Percentiles rank a stretch among this genome's conserved stretches.
These are phyloP conservation scores for Colletotrichum caudatum DNA, from an alignment of 2,329 filamentous ascomycete species.

Conservation along the genomic window DNA sequence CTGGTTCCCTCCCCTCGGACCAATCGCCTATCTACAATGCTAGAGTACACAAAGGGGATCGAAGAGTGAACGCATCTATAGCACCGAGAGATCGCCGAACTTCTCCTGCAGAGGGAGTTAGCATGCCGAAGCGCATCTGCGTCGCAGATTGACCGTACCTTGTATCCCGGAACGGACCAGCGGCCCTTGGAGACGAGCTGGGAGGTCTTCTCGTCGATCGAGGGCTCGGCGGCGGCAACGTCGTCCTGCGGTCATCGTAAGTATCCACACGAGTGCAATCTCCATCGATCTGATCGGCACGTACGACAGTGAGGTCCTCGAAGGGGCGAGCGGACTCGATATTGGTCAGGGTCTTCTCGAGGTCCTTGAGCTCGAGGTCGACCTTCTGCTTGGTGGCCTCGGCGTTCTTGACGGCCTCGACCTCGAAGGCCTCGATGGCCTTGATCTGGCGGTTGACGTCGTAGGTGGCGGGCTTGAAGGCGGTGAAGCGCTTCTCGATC, in stretches of 20 bases:
- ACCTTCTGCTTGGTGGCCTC: conserved; percentile 97
- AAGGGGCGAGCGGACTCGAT: conserved; percentile 97
- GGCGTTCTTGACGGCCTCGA: conserved; percentile 95
- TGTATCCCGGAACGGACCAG: conserved; percentile 99
- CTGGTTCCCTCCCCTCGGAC: conserved; percentile 42
- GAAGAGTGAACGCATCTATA: conserved; percentile 73
- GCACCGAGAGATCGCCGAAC: conserved; percentile 95
- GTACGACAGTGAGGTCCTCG: conserved; percentile 96
- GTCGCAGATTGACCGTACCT: conserved; percentile 70
- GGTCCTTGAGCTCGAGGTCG: conserved; percentile 91
- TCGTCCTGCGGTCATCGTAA: conserved; percentile 77
- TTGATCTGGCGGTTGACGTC: conserved; percentile 95
- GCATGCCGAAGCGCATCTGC: conserved; percentile 44
- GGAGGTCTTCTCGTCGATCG: conserved; percentile 96
- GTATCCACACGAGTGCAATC: conserved; percentile 15
- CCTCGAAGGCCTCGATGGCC: conserved; percentile 98
- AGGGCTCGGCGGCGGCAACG: conserved; percentile 91
- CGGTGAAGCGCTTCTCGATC: conserved; percentile 94
- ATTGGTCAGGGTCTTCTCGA: conserved; percentile 95
- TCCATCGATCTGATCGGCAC: conserved; percentile 56
- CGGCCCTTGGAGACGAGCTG: conserved; percentile 97
- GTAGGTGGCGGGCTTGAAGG: conserved; percentile 93
- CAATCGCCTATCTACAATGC: conserved; percentile 74
- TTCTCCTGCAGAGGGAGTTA: conserved; percentile 81
- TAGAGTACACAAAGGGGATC: conserved; percentile 73